Conservation (phyloP, 1,284 basidiomycete species). For the Ceratobasidium sp. region DNA sequence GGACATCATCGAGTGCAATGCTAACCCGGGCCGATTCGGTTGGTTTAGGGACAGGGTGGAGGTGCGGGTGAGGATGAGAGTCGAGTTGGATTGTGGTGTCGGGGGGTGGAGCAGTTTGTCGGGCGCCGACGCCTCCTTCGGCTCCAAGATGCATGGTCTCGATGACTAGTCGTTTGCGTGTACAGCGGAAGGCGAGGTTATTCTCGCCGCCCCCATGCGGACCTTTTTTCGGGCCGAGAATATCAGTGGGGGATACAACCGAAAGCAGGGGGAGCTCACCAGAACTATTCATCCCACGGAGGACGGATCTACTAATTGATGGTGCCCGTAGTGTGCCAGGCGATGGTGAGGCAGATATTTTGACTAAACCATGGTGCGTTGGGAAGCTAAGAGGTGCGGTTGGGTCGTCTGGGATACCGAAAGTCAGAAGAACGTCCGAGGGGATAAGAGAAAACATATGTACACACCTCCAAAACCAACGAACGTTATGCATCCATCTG, state of each 20-base stretch:
- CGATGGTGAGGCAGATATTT: constrained; percentile 76
- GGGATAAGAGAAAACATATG: constrained; percentile 45
- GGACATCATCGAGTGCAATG: constrained; percentile 14
- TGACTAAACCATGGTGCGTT: constrained; percentile 84
- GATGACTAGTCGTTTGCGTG: constrained; percentile 84
- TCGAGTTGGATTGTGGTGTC: constrained; percentile 23
- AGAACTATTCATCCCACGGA: constrained; percentile 65
- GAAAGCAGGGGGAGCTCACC: constrained; percentile 45
- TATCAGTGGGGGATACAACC: background rate
- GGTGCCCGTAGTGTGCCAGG: constrained; percentile 75
- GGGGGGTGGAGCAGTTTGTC: constrained; percentile 70
- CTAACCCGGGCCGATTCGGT: constrained; percentile 27
- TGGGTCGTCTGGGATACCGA: constrained; percentile 66
- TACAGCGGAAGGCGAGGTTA: constrained; percentile 95
- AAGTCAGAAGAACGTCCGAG: background rate
- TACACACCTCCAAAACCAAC: constrained; percentile 80
- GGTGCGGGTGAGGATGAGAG: background rate
- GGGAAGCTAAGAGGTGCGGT: constrained; percentile 75
- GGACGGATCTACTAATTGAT: constrained; percentile 77
- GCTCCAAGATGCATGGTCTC: constrained; percentile 94
- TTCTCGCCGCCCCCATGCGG: constrained; percentile 80
- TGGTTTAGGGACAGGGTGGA: background rate
- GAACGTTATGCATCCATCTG: constrained; percentile 79
- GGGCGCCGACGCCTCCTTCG: constrained; percentile 89
- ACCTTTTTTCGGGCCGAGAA: constrained; percentile 45